Evolutionary conservation across 2,329 filamentous ascomycete genomes (phyloP).

Genomic region (Bipolaris bicolor): DNA sequence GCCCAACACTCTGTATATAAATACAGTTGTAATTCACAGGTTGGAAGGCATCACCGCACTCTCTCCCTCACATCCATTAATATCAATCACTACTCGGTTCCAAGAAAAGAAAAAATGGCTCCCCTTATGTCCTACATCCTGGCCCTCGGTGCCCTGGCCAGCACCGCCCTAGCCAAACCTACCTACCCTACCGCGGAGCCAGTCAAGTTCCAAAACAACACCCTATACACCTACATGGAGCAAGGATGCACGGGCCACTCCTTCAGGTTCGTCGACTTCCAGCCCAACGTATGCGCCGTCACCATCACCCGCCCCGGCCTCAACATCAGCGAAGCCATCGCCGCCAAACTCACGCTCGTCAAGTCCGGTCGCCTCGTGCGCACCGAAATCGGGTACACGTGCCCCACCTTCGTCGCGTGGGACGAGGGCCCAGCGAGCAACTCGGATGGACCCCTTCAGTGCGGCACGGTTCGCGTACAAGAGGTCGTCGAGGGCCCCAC

Average conservation of each 20-base stretch:
- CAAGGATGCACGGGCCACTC: neutral
- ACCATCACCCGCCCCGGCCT: neutral
- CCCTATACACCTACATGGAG: neutral
- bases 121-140: neutral
- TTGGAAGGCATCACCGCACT: neutral
- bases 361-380: neutral
- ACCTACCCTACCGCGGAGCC: too few species aligned
- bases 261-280: neutral
- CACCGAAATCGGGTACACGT: neutral
- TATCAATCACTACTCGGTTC: neutral
- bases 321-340: neutral
- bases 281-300: neutral
- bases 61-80: neutral
- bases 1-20: neutral
- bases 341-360: neutral
- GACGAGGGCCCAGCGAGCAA: neutral
- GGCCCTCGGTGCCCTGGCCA: neutral
- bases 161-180: neutral
- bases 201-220: neutral
- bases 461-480: neutral
- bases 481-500: too few species aligned
- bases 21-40: neutral
- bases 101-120: neutral
- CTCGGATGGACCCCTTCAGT: neutral
- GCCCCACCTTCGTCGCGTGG: neutral